These are phyloP conservation scores for Suhomyces prunicola DNA, from an alignment of 805 yeast genomes.

Conservation along the genomic window DNA sequence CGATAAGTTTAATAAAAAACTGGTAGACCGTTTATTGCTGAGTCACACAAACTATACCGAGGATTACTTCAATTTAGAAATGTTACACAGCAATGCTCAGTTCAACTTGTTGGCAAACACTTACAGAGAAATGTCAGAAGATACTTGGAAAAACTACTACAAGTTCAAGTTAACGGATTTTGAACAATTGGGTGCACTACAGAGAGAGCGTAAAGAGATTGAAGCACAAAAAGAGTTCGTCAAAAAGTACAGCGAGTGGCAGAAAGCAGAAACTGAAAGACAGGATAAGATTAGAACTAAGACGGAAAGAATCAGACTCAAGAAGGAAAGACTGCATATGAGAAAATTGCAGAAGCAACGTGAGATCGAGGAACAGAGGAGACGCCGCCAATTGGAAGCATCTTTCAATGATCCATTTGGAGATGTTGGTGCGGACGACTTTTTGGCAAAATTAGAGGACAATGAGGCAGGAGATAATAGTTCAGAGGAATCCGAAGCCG, in stretches of 20 bases:
- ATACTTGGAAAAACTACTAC: conserved; percentile 40
- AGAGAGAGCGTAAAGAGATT: conserved; percentile 14
- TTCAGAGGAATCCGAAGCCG: conserved; percentile 10
- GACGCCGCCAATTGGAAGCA: conserved; percentile 11
- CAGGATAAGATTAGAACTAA: conserved; percentile 12
- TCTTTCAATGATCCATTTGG: conserved; percentile 14
- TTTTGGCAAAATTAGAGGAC: conserved; percentile 5
- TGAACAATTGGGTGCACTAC: conserved; percentile 28
- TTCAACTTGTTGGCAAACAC: conserved; percentile 39
- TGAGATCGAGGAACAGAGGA: conserved; percentile 11
- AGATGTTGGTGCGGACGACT: conserved; percentile 6
- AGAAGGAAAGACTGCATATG: conserved; percentile 9
- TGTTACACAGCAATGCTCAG: conserved; percentile 42
- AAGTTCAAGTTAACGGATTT: conserved; percentile 38
- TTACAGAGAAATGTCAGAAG: conserved; percentile 36
- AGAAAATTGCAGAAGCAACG: conserved; percentile 14
- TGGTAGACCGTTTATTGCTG: conserved; percentile 27
- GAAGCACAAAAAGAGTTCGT: conserved; percentile 11
- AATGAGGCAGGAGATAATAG: conserved; percentile 5
- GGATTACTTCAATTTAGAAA: conserved; percentile 39
- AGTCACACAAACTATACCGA: conserved; percentile 30
- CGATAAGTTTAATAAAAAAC: conserved; percentile 29
- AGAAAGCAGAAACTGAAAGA: conserved; percentile 12
- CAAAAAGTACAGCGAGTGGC: conserved; percentile 12
- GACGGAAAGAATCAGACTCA: conserved; percentile 8